Evolutionary conservation across 2,329 filamentous ascomycete species (phyloP), one percentile per base, ranked within the genome.

Genomic region (Trichoderma arundinaceum): DNA sequence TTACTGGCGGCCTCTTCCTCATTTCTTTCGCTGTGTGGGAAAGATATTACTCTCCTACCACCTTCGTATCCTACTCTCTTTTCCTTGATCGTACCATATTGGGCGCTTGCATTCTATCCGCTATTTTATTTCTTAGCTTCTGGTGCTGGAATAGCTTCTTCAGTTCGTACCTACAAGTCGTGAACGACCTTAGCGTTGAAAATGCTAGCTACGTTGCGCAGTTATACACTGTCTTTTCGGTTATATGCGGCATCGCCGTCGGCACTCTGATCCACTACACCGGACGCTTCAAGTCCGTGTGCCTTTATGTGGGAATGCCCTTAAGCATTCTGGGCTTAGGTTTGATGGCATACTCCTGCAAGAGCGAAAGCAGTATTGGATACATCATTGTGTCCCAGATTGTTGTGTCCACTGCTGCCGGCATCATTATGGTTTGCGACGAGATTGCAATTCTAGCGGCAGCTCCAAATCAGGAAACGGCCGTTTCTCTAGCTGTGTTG

Each of bases 371-470:
- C 60, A 77, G 80, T 19, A 79, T 87, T 39, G 79, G 83, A 2
- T 84, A 84, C 72, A 78, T 89, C 2, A 74, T 89, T 71, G 85
- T 86, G 76, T 86, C 83, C 15, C 86, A 90, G 73, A 82, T 90
- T 59, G 83, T 89, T 67, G 81, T 89, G 63, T 85, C 86, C 3
- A 81, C 88, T 33, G 84, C 84, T 1, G 86, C 86, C 2, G 87
- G 86, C 1, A 78, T 85, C 2, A 77, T 88, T 8, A 85, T 89
- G 53, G 82, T 89, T 46, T 81, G 82, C 19, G 84, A 84, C 49
- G 84, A 90, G 72, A 81, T 90, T 71, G 85, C 86, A 19, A 84
- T 79, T 73, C 86, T 90, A 77, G 84, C 86, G 0, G 85, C 83
- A 1, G 81, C 82, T 1, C 82, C 81, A 15, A 87, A 90, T 69